phyloP scores from a whole-genome alignment of 208 protist genomes.

The Vickermania spadyakhi region DNA sequence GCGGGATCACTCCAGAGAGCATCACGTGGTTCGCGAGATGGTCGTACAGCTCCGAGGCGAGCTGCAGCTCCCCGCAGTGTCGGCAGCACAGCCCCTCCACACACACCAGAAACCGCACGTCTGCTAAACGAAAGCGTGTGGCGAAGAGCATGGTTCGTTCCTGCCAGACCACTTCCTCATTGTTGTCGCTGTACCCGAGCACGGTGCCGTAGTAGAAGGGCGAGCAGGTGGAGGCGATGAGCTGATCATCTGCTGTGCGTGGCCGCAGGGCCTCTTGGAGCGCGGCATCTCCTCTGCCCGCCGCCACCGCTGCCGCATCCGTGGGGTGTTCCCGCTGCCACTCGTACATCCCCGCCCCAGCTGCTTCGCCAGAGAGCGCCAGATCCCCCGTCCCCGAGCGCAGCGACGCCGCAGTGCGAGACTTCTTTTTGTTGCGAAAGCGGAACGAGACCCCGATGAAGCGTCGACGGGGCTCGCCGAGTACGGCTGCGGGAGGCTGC shows the following conservation, averaged over 20 bases:
- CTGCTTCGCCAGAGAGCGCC: no score
- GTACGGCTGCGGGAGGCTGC: slow-evolving; percentile 19
- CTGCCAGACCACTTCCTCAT: slow-evolving; percentile 68
- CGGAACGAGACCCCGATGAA: no score
- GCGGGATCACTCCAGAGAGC: slow-evolving; percentile 13
- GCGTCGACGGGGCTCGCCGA: slow-evolving; percentile 26
- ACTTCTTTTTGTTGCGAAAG: slow-evolving; percentile 23
- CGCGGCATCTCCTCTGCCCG: slow-evolving; percentile 2
- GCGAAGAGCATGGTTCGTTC: slow-evolving; percentile 54
- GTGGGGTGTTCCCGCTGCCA: not conserved
- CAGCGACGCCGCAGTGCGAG: no score
- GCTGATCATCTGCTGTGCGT: no score
- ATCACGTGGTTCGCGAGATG: slow-evolving; percentile 56
- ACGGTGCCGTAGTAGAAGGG: slow-evolving; percentile 41
- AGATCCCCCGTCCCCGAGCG: no score
- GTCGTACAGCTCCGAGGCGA: slow-evolving; percentile 34
- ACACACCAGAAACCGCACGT: slow-evolving; percentile 29
- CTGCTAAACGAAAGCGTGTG: slow-evolving; percentile 27
- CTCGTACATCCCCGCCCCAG: no score
- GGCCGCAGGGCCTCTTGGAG: no score
- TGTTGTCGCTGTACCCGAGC: slow-evolving; percentile 62
- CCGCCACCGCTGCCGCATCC: not conserved
- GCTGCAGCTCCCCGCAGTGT: slow-evolving; percentile 53
- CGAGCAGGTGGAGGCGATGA: not conserved
- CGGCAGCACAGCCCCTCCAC: slow-evolving; percentile 39